Conservation (phyloP, 164 flowering plant species). For the Paratinospora sagittata region DNA sequence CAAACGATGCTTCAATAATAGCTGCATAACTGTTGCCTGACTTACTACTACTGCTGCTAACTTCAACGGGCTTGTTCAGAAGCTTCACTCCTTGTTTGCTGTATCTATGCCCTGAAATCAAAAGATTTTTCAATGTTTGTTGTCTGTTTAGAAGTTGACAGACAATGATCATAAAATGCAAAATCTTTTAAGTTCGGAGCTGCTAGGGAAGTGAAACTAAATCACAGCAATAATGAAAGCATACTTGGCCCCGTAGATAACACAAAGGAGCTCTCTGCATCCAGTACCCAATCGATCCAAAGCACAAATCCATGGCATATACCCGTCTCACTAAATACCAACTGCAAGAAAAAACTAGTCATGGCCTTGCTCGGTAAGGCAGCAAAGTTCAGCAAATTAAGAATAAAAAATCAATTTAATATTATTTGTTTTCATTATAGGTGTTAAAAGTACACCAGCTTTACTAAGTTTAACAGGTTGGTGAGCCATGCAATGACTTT, state of each 20-base stretch:
- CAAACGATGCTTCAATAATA: slow-evolving; percentile 50
- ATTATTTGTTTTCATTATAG: background rate
- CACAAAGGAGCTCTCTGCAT: slow-evolving; percentile 38
- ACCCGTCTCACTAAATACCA: slow-evolving; percentile 49
- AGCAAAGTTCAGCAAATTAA: background rate
- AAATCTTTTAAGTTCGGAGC: background rate
- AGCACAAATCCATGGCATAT: slow-evolving; percentile 81
- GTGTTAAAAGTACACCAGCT: too few species aligned
- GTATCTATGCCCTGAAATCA: slow-evolving; percentile 50
- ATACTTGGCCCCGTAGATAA: slow-evolving; percentile 83
- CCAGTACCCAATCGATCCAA: slow-evolving; percentile 97
- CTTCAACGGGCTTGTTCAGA: slow-evolving; percentile 44
- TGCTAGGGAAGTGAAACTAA: background rate
- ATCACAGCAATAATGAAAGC: too few species aligned
- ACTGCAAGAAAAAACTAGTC: slow-evolving; percentile 30
- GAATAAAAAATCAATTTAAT: background rate
- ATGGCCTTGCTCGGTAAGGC: background rate
- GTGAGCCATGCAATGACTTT: background rate
- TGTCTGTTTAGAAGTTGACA: too few species aligned
- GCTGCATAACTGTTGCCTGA: slow-evolving; percentile 16
- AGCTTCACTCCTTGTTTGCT: slow-evolving; percentile 98
- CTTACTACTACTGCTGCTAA: slow-evolving; percentile 14
- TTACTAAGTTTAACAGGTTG: too few species aligned
- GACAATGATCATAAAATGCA: background rate
- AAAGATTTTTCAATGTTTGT: background rate